These are phyloP conservation scores for Globisporangium emineosum DNA, from an alignment of 352 stramenopile genomes.

Conservation along the genomic window DNA sequence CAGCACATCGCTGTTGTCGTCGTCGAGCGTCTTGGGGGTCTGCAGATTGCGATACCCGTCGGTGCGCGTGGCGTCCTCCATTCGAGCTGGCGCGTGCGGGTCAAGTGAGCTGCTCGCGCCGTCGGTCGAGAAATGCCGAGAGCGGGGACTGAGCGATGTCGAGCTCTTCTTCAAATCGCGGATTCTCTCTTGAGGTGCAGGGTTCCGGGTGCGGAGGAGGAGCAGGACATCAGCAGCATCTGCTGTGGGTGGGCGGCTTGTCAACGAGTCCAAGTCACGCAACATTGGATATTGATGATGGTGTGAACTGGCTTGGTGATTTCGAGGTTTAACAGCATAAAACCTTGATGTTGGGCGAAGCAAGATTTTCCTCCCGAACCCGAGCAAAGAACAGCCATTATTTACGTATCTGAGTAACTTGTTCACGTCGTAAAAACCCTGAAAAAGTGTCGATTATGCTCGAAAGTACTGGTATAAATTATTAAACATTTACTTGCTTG, in stretches of 20 bases:
- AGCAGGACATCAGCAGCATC: neutral
- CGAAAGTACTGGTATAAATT: neutral
- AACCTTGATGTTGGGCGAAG: neutral
- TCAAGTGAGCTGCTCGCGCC: neutral
- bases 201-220: neutral
- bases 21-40: constrained; percentile 7
- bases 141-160: too few relatives aligned
- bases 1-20: neutral
- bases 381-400: neutral
- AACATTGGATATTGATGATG: neutral
- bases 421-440: too few relatives aligned
- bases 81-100: neutral
- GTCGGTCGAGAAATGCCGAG: neutral
- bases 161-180: neutral
- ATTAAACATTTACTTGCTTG: too few relatives aligned
- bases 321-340: neutral
- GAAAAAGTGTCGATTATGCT: neutral
- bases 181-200: neutral
- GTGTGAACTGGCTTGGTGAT: constrained; percentile 3
- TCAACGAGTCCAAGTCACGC: too few relatives aligned
- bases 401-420: neutral
- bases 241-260: too few relatives aligned
- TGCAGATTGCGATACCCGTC: constrained; percentile 1
- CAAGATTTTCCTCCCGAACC: neutral
- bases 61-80: neutral